Percentiles rank a stretch among this genome's conserved stretches.
Conservation (phyloP, 2,329 filamentous ascomycete species). For the Xylariaceae sp. region DNA sequence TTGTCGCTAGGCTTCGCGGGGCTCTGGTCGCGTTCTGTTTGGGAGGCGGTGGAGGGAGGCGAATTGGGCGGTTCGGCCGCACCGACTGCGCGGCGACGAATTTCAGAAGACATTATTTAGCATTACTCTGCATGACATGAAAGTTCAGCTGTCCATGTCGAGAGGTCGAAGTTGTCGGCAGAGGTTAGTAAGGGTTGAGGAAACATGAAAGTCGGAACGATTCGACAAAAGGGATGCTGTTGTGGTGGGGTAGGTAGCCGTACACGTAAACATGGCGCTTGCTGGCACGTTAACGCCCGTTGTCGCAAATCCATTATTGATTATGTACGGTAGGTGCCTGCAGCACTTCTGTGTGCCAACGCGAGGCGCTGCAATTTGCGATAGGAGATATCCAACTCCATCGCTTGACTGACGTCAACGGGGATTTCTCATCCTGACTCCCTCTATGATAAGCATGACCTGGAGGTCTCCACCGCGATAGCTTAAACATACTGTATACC, state of each 20-base stretch:
- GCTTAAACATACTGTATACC: too few species aligned
- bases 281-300: background rate
- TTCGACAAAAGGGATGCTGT: background rate
- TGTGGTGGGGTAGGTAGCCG: background rate
- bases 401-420: background rate
- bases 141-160: background rate
- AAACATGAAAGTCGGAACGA: background rate
- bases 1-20: slow-evolving; percentile 35
- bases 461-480: too few species aligned
- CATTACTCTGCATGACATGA: slow-evolving; percentile 28
- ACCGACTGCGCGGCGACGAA: slow-evolving; percentile 30
- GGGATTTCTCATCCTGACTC: too few species aligned
- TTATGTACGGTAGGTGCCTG: too few species aligned
- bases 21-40: slow-evolving; percentile 33
- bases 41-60: slow-evolving; percentile 26
- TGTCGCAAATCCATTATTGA: background rate
- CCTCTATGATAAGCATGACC: too few species aligned
- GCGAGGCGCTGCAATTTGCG: background rate
- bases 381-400: background rate
- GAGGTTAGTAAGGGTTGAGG: background rate
- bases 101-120: slow-evolving; percentile 30
- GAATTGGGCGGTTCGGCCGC: slow-evolving; percentile 30
- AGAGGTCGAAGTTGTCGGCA: background rate
- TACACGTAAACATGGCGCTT: background rate
- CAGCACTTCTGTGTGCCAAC: background rate